Conservation (phyloP, 805 yeast genomes). For the Tetrapisispora pingtungensis region DNA sequence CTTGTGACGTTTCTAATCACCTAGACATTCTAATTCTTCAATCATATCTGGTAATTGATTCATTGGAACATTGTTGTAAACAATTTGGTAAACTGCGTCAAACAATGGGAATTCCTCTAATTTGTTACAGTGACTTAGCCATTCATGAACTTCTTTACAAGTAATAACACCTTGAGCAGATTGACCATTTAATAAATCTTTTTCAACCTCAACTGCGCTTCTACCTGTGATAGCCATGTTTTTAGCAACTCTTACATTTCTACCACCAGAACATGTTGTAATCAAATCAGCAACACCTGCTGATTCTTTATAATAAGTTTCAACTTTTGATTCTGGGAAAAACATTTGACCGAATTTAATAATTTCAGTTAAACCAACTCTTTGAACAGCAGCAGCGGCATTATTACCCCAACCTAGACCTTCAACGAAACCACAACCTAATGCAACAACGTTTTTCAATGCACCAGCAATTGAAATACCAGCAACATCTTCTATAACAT, state of each 20-base stretch:
- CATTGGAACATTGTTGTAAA: slow-evolving; percentile 63
- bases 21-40: slow-evolving; percentile 33
- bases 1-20: background rate
- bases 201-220: slow-evolving; percentile 72
- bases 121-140: slow-evolving; percentile 40
- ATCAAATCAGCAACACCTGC: slow-evolving; percentile 98
- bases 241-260: slow-evolving; percentile 85
- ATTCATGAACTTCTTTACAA: slow-evolving; percentile 79
- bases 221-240: slow-evolving; percentile 74
- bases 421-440: slow-evolving; percentile 93
- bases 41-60: slow-evolving; percentile 63
- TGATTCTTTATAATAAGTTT: slow-evolving; percentile 83
- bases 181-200: slow-evolving; percentile 81
- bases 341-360: slow-evolving; percentile 73
- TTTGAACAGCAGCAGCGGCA: slow-evolving; percentile 94
- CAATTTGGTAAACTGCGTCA: slow-evolving; percentile 64
- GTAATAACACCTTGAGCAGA: slow-evolving; percentile 93
- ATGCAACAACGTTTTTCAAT: slow-evolving; percentile 86
- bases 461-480: slow-evolving; percentile 97
- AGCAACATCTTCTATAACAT: slow-evolving; percentile 82
- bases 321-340: slow-evolving; percentile 60
- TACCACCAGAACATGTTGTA: slow-evolving; percentile 94
- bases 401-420: slow-evolving; percentile 99
- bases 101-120: slow-evolving; percentile 60
- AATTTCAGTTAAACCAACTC: slow-evolving; percentile 86